Conservation (phyloP, 2,329 filamentous ascomycete species). For the Trichoderma aggressivum region DNA sequence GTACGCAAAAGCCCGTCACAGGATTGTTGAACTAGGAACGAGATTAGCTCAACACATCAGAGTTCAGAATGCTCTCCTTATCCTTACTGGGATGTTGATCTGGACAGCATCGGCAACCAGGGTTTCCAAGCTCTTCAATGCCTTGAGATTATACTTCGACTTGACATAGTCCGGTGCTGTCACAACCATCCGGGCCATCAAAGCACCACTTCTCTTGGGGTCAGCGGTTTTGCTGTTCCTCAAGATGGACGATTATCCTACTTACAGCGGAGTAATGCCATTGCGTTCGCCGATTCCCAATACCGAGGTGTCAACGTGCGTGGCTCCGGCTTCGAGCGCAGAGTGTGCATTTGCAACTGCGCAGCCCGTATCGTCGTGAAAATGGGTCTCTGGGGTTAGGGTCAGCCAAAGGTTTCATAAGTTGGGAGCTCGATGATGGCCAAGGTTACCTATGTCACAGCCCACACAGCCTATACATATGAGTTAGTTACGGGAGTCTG, state of each 20-base stretch:
- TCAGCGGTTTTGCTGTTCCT: neutral
- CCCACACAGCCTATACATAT: conserved; percentile 23
- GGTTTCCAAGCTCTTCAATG: conserved; percentile 66
- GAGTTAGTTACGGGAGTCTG: neutral
- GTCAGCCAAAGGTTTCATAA: neutral
- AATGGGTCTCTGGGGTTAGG: conserved; percentile 42
- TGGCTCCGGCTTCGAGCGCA: conserved; percentile 81
- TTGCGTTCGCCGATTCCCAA: conserved; percentile 61
- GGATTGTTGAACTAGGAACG: conserved; percentile 27
- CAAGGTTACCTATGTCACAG: conserved; percentile 60
- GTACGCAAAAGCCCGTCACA: conserved; percentile 26
- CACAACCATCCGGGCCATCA: conserved; percentile 36
- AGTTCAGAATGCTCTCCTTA: neutral
- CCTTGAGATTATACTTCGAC: conserved; percentile 70
- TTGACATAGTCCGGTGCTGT: conserved; percentile 21
- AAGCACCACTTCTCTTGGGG: conserved; percentile 6
- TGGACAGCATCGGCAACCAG: conserved; percentile 50
- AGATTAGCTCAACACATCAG: neutral
- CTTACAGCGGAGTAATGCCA: neutral
- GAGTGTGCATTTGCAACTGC: conserved; percentile 85
- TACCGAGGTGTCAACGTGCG: conserved; percentile 74
- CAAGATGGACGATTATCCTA: neutral
- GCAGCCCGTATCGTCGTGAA: conserved; percentile 15
- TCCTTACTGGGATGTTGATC: conserved; percentile 23
- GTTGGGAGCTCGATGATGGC: neutral